Conservation (phyloP, 768 basidiomycete genomes). For the Infundibulicybe gibba region DNA sequence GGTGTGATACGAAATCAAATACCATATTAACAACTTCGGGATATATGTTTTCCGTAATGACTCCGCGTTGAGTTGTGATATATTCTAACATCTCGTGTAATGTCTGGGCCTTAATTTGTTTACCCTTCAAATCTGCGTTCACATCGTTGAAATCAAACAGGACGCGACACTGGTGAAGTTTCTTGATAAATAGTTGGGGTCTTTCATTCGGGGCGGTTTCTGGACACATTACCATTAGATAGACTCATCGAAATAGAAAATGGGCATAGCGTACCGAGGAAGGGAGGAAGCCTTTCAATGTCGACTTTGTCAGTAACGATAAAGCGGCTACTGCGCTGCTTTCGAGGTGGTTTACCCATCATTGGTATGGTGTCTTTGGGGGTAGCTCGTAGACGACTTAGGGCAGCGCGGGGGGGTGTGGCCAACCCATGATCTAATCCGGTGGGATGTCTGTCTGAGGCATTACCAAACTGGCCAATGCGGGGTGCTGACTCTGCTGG, state of each 20-base stretch:
- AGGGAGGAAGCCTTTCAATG: slow-evolving; percentile 89
- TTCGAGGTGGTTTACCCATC: slow-evolving; percentile 93
- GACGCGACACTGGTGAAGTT: slow-evolving; percentile 94
- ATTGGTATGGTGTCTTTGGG: slow-evolving; percentile 98
- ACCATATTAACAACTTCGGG: slow-evolving; percentile 99
- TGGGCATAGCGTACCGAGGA: slow-evolving; percentile 59
- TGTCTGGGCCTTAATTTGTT: slow-evolving; percentile 98
- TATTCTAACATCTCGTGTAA: slow-evolving; percentile 99
- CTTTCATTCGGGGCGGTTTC: slow-evolving; percentile 89
- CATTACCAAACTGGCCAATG: slow-evolving; percentile 32
- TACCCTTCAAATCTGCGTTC: slow-evolving; percentile 91
- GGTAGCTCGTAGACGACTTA: slow-evolving; percentile 73
- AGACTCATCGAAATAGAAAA: slow-evolving; percentile 3
- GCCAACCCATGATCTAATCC: slow-evolving; percentile 45
- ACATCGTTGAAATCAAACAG: slow-evolving; percentile 99
- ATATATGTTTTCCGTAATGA: slow-evolving; percentile 96
- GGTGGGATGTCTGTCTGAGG: slow-evolving; percentile 45
- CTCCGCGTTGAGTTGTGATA: slow-evolving; percentile 93
- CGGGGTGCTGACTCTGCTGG: slow-evolving; percentile 44
- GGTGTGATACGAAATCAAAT: slow-evolving; percentile 21
- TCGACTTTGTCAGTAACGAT: slow-evolving; percentile 96
- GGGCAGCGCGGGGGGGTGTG: slow-evolving; percentile 62
- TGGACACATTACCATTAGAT: slow-evolving; percentile 25
- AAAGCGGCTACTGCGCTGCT: slow-evolving; percentile 96
- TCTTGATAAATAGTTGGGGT: slow-evolving; percentile 87